Base-by-base conservation (phyloP, 2,329 filamentous ascomycete species). In the Hypoxylon sp. region DNA sequence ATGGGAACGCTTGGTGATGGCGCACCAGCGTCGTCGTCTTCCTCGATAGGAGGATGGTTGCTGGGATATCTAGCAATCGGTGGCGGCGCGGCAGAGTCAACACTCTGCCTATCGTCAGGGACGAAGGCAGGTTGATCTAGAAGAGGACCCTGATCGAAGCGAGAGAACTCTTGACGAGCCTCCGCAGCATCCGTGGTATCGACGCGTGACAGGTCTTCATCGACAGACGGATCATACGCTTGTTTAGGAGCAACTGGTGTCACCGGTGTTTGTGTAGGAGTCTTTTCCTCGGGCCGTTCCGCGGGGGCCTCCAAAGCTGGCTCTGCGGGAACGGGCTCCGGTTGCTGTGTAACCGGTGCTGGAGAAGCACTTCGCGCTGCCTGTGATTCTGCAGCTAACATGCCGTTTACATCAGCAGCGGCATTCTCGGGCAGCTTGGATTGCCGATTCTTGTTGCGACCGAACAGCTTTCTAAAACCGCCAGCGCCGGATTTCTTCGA, bases 61-160 rank as follows among this genome's bases (percentile, higher is more conserved):
- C 64, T 70, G 8, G 65, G 58, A 63, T 81, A 80, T 21, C 85
- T 81, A 11, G 81, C 78, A 64, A 87, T 87, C 0, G 86, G 84
- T 2, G 85, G 83, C 21, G 85, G 84, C 2, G 79, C 75, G 2
- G 82, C 82, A 46, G 84, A 84, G 7, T 85, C 82, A 23, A 84
- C 81, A 55, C 69, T 76, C 16, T 77, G 74, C 25, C 83, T 82
- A 12, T 89, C 86, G 2, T 81, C 83, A 0, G 92, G 92, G 9
- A 88, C 84, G 74, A 96, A 97, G 0, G 94, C 92, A 2, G 96
- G 95, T 77, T 96, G 91, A 61, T 98, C 94, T 8, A 87, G 79
- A 23, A 97, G 85, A 1, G 96, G 96, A 1, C 94, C 96, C 80
- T 98, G 95, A 74, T 96, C 91, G 75, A 98, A 98, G 23, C 82